Evolutionary conservation across 108 stramenopile species (phyloP), one percentile per base, ranked within the genome.

Genomic region (Cyclotella atomus): DNA sequence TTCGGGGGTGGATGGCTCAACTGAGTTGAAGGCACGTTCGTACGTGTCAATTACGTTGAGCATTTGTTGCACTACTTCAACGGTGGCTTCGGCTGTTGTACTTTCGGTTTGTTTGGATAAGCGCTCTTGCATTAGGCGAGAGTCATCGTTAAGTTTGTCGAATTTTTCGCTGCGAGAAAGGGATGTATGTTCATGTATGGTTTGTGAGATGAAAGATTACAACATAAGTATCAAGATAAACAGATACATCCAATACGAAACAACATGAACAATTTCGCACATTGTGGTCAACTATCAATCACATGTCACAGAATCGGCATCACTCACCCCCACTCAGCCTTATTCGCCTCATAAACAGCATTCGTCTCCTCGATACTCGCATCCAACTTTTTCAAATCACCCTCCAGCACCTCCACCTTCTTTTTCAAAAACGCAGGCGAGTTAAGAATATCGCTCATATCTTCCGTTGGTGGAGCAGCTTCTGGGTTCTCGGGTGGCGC

Each of bases 391-490:
- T 65, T 84, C 60, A 89, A 72, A 70, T 95, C 92, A 21, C 65
- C 85, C 67, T 92, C 57, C 28, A 95, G 67, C 4, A 93, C 95
- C 45, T 93, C 95, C 4, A 93, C 54, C 70, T 95, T 95, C 27
- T 89, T 76, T 46, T 84, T 82, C 52, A 95, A 69, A 71, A 95
- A 95, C 14, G 92, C 92, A 10, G 95, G 92, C 5, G 90, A 90
- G 61, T 74, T 93, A 16, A 93, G 76, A 85, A 95, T 95, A 55
- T 95, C 94, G 16, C 8, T 35, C 38, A 30, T 25, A 0, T 16
- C 46, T 55, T 68, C 67, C 36, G 60, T 28, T 34, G 16, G 10
- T 43, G 41, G 61, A 19, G 29, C 59, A 23, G 8, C 14, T 44
- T 63, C 38, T 24, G n/a, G n/a, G n/a, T n/a, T n/a, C n/a, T n/a